Evolutionary conservation across 116 monocot genomes (phyloP).

Genomic region (Trichopus zeylanicus): DNA sequence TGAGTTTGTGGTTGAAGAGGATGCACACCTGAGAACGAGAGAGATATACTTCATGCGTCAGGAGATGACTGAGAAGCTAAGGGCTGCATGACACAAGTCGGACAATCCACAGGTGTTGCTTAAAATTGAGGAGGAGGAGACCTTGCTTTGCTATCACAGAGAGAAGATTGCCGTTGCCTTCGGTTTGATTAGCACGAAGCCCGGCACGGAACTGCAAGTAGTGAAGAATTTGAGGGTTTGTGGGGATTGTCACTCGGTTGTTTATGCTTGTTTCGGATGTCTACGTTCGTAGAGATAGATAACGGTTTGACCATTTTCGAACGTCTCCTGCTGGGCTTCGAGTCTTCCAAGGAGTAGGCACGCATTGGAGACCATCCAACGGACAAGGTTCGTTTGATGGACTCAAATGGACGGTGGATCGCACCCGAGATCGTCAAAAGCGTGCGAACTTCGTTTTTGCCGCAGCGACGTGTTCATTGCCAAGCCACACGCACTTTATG

Average conservation of each 20-base stretch:
- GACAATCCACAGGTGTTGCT: slow-evolving; percentile 37
- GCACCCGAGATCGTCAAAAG: no score
- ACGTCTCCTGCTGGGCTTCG: no score
- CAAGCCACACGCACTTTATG: no score
- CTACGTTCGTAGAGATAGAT: slow-evolving; percentile 49
- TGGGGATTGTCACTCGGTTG: slow-evolving; percentile 52
- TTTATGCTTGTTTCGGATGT: slow-evolving; percentile 56
- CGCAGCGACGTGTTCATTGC: no score
- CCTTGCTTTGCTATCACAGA: slow-evolving; percentile 34
- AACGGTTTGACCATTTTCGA: slow-evolving; percentile 72
- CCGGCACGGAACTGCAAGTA: slow-evolving; percentile 22
- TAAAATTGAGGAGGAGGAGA: slow-evolving; percentile 55
- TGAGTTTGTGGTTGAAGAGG: slow-evolving; percentile 65
- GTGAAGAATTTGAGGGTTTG: slow-evolving; percentile 68
- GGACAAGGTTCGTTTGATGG: no score
- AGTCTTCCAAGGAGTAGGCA: no score
- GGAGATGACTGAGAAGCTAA: slow-evolving; percentile 34
- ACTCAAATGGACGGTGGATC: no score
- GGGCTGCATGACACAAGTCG: slow-evolving; percentile 24
- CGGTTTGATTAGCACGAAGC: slow-evolving; percentile 46
- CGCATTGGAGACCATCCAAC: no score
- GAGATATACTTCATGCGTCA: slow-evolving; percentile 46
- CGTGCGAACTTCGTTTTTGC: no score
- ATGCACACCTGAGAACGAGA: slow-evolving; percentile 29
- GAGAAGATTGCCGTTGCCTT: slow-evolving; percentile 74